Conservation (phyloP, 345 rosid species). For the Lepidium sativum region DNA sequence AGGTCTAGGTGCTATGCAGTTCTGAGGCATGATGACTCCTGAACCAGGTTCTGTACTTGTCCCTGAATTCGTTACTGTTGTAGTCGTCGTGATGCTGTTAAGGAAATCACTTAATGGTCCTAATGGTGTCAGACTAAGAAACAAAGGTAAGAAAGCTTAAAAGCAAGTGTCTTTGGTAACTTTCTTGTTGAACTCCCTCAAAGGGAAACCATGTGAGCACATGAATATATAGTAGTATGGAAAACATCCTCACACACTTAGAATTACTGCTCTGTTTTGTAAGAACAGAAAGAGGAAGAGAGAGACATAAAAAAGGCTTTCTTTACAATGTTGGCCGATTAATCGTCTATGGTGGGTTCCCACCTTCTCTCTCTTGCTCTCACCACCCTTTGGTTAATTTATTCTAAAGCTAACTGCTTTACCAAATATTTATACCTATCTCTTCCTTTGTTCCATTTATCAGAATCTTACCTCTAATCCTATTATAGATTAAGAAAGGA, state of each 20-base stretch:
- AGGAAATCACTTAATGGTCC: constrained; percentile 8
- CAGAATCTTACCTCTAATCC: constrained; percentile 28
- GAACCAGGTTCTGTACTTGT: constrained; percentile 10
- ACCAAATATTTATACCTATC: constrained; percentile 32
- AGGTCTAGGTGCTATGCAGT: constrained; percentile 50
- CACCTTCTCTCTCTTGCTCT: constrained; percentile 18
- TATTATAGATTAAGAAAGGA: constrained; percentile 13
- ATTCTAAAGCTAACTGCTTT: constrained; percentile 26
- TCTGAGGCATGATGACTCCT: constrained; percentile 35
- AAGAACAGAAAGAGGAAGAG: constrained; percentile 15
- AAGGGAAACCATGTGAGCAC: constrained; percentile 41
- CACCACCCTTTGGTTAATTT: neutral
- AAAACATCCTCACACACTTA: constrained; percentile 12
- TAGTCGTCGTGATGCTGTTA: constrained; percentile 4
- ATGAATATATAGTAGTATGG: constrained; percentile 42
- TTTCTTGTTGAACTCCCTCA: constrained; percentile 37
- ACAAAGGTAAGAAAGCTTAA: constrained; percentile 22
- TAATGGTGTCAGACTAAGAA: neutral
- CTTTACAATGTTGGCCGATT: constrained; percentile 33
- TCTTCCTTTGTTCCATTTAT: constrained; percentile 29
- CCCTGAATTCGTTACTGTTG: neutral
- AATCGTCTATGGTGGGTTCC: constrained; percentile 33
- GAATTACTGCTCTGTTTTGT: constrained; percentile 10
- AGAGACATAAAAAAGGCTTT: constrained; percentile 6
- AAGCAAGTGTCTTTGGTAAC: constrained; percentile 25